Conservation (phyloP, 2,329 filamentous ascomycete genomes). For the Paraphoma chrysanthemicola region DNA sequence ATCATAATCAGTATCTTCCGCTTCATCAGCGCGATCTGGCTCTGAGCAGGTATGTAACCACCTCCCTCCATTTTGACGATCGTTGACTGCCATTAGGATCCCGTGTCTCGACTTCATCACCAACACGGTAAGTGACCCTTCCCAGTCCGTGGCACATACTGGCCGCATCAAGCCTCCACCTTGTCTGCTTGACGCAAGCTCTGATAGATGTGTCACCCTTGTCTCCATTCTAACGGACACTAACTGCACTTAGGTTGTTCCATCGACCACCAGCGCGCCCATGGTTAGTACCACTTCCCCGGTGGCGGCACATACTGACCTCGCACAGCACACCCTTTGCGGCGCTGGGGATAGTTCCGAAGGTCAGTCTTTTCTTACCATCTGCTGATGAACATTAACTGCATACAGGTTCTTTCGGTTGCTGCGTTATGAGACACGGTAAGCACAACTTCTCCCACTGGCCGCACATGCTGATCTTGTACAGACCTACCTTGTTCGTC, state of each 20-base stretch:
- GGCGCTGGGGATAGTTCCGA: not conserved
- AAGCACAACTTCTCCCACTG: not conserved
- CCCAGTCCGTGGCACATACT: not conserved
- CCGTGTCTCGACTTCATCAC: not conserved
- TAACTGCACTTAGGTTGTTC: too few relatives aligned
- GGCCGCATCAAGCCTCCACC: not conserved
- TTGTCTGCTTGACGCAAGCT: not conserved
- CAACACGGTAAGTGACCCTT: not conserved
- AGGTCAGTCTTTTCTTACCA: not conserved
- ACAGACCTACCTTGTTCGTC: not conserved
- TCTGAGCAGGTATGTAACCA: not conserved
- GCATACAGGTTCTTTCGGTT: not conserved
- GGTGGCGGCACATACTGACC: not conserved
- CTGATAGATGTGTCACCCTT: too few relatives aligned
- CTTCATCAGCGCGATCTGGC: not conserved
- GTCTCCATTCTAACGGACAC: too few relatives aligned
- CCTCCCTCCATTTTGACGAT: not conserved
- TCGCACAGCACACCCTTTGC: not conserved
- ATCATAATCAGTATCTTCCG: not conserved
- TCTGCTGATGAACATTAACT: not conserved
- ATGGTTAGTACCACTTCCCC: too few relatives aligned
- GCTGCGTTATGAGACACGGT: not conserved
- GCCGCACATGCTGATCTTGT: not conserved
- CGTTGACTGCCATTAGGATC: not conserved
- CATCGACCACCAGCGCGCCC: too few relatives aligned